Percentiles rank a stretch among this genome's conserved stretches.
Evolutionary conservation across 208 protist species (phyloP).

Genomic region (Acanthamoeba triangularis): DNA sequence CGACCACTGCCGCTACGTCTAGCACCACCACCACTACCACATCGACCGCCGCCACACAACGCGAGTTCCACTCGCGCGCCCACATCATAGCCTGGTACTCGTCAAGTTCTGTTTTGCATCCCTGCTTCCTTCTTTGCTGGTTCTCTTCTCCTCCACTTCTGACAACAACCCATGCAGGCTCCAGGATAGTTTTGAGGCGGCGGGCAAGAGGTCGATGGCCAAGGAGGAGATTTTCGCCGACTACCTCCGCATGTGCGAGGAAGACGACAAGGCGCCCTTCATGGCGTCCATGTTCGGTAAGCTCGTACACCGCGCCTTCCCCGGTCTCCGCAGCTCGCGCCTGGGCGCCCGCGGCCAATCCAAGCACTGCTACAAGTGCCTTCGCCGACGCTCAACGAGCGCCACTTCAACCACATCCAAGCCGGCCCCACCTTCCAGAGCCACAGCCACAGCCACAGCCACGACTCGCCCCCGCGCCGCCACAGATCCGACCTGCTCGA

Average conservation of each 20-base stretch:
- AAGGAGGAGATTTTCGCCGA: not conserved
- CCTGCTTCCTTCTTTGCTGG: no score
- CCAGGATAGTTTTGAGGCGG: not conserved
- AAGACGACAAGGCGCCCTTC: not conserved
- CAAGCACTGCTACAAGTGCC: constrained; percentile 49
- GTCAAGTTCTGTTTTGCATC: not conserved
- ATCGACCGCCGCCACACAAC: no score
- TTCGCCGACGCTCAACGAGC: not conserved
- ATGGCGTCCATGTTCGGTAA: constrained; percentile 24
- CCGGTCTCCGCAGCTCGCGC: not conserved
- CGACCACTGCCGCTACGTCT: not conserved
- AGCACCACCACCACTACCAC: no score
- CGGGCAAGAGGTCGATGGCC: not conserved
- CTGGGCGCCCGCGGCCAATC: not conserved
- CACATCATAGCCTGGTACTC: not conserved
- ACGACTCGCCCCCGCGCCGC: no score
- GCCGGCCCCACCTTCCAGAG: not conserved
- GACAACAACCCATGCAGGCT: no score
- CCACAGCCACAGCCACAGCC: not conserved
- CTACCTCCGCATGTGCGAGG: not conserved
- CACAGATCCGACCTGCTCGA: no score
- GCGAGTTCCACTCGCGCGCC: not conserved
- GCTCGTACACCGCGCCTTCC: constrained; percentile 4
- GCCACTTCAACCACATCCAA: not conserved
- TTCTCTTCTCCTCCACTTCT: no score